Evolutionary conservation across 2,329 filamentous ascomycete species (phyloP).

Genomic region (Nothomitra cinnamomea): DNA sequence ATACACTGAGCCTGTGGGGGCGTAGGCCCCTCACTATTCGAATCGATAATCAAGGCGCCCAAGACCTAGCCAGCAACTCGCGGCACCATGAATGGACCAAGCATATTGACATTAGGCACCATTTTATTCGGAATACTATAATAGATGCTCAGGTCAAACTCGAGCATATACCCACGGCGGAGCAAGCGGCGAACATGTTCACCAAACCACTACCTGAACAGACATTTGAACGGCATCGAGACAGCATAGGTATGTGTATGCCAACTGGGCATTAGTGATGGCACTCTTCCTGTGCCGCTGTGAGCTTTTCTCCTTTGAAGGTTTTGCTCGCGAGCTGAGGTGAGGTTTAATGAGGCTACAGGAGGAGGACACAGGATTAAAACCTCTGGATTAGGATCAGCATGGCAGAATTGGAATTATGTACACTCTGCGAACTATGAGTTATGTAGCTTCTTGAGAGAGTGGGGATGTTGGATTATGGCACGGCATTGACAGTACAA

Average conservation of each 20-base stretch:
- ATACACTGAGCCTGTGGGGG: too few relatives aligned
- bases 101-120: slow-evolving; percentile 11
- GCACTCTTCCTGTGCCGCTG: too few relatives aligned
- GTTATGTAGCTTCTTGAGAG: background rate
- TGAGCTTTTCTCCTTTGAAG: background rate
- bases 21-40: too few relatives aligned
- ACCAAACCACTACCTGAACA: too few relatives aligned
- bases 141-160: slow-evolving; percentile 4
- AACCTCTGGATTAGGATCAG: too few relatives aligned
- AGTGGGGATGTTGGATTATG: background rate
- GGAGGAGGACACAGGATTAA: too few relatives aligned
- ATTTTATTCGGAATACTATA: slow-evolving; percentile 5
- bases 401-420: background rate
- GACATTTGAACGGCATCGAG: background rate
- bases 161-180: background rate
- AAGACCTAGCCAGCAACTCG: slow-evolving; percentile 7
- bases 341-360: slow-evolving; percentile 2
- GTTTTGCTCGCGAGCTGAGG: background rate
- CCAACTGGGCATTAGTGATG: background rate
- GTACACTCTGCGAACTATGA: background rate
- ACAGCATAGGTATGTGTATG: background rate
- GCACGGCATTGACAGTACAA: too few relatives aligned
- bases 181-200: background rate
- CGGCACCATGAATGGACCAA: slow-evolving; percentile 6
- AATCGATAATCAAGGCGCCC: too few relatives aligned